phyloP scores from a whole-genome alignment of 2,329 filamentous ascomycete genomes.

The Albophoma yamanashiensis region DNA sequence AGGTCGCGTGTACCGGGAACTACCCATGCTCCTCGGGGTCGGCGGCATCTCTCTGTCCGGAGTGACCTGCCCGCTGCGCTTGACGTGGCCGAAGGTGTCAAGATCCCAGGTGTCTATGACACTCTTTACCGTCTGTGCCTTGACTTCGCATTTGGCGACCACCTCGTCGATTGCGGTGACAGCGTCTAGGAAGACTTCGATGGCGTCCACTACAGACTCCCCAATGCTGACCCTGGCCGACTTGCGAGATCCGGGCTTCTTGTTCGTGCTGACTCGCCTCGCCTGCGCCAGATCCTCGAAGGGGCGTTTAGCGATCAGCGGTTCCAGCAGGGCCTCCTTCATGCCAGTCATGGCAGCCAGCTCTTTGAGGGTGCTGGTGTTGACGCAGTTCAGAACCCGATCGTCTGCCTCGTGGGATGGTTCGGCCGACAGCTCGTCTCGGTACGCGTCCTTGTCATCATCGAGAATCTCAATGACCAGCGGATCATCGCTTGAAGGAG shows the following conservation, averaged over 20 bases:
- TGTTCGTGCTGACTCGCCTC: conserved; percentile 47
- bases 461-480: conserved; percentile 24
- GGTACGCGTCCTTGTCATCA: conserved; percentile 29
- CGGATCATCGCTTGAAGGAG: conserved; percentile 22
- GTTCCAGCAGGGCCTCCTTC: conserved; percentile 55
- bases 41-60: conserved; percentile 26
- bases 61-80: conserved; percentile 17
- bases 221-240: conserved; percentile 38
- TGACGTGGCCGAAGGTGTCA: conserved; percentile 33
- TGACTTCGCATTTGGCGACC: conserved; percentile 61
- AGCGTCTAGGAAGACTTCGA: conserved; percentile 64
- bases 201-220: conserved; percentile 37
- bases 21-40: conserved; percentile 29
- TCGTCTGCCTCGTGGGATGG: conserved; percentile 21
- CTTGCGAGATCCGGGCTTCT: conserved; percentile 35
- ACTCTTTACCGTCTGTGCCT: conserved; percentile 48
- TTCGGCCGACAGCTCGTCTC: conserved; percentile 21
- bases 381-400: conserved; percentile 68
- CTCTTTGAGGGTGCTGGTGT: conserved; percentile 63
- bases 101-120: conserved; percentile 38
- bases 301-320: conserved; percentile 64
- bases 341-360: conserved; percentile 74
- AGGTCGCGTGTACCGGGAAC: conserved; percentile 24
- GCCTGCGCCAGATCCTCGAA: conserved; percentile 59
- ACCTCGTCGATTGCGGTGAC: conserved; percentile 78